A percentile compares a stretch with the other conserved stretches of the same genome.
These are phyloP conservation scores for Monilinia fructigena DNA, from an alignment of 2,329 filamentous ascomycete species.

Conservation along the genomic window DNA sequence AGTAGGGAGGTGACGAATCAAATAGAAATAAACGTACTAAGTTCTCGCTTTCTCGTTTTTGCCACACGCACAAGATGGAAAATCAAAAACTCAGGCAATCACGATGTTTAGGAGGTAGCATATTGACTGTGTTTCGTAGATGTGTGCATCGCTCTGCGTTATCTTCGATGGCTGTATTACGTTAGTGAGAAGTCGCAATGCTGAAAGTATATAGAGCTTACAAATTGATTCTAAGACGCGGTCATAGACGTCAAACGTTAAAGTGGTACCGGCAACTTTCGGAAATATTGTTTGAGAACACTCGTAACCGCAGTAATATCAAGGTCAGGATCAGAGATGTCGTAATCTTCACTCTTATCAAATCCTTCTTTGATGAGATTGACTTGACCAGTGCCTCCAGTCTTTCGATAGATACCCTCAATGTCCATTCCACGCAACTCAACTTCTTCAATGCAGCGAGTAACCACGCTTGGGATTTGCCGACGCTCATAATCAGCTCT, in stretches of 20 bases:
- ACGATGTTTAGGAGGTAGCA: conserved; percentile 78
- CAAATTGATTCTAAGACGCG: conserved; percentile 76
- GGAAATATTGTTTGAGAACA: conserved; percentile 95
- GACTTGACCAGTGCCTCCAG: conserved; percentile 86
- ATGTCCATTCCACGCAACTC: conserved; percentile 95
- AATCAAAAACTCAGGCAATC: conserved; percentile 87
- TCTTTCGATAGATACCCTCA: conserved; percentile 97
- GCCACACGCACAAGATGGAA: conserved; percentile 91
- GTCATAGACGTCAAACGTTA: conserved; percentile 93
- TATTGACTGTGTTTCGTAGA: conserved; percentile 70
- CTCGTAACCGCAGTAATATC: conserved; percentile 97
- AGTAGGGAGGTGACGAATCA: not conserved
- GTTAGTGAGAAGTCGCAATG: conserved; percentile 33
- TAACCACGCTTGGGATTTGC: conserved; percentile 86
- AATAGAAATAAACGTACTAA: conserved; percentile 57
- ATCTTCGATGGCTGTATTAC: conserved; percentile 57
- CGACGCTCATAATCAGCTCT: conserved; percentile 85
- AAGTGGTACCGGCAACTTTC: conserved; percentile 85
- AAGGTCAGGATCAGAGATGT: conserved; percentile 88
- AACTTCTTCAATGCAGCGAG: conserved; percentile 93
- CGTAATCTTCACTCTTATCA: conserved; percentile 79
- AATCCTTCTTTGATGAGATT: conserved; percentile 90
- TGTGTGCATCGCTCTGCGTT: conserved; percentile 67
- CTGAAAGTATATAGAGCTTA: conserved; percentile 45
- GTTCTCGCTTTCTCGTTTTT: conserved; percentile 77